Base-by-base conservation (phyloP, 225 moss, liverwort and hornwort genomes). In the Thuidium tamariscinum region DNA sequence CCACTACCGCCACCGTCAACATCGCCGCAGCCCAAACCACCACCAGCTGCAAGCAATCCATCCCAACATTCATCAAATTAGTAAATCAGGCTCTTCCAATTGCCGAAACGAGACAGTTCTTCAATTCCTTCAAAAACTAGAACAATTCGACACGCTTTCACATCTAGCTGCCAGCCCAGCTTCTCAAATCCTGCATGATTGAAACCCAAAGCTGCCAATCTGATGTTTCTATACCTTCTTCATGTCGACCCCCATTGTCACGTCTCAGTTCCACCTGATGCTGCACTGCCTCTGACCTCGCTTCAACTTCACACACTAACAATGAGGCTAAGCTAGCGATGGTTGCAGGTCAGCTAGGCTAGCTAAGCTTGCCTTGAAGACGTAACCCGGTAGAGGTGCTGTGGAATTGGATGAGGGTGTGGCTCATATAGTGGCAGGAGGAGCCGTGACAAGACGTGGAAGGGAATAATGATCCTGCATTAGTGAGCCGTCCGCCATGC, bases 401-500 rank as follows among this genome's bases (percentile, higher is more conserved):
- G 85, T 61, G 74, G 85, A 65, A 42, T 32, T 65, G 77, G 65
- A 85, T 84, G 62, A 49, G 52, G 27, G 55, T 55, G 54, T 16
- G 23, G 25, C 54, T 85, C 77, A 77, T 85, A 85, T 85, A 77
- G 76, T 54, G 54, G 77, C 77, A 77, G 84, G 75, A 20, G 63
- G 30, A 75, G 75, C 37, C 30, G 51, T 85, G 85, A 25, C 55
- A 42, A 42, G 85, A 41, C 41, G 52, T 36, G 41, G 79, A 59
- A 37, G 37, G 16, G 83, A 90, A 90, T 90, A 64, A 90, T 88
- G 83, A 83, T 81, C 11, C 59, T 78, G 78, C 78, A 78, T 78
- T 75, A 75, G 84, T 84, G 84, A 84, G n/a, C 80, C 82, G 84
- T 84, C 65, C 75, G 84, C 76, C 76, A 76, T 77, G 30, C 74